Base-by-base conservation (phyloP, 2,329 filamentous ascomycete species). In the Drechslerella coelobrocha region DNA sequence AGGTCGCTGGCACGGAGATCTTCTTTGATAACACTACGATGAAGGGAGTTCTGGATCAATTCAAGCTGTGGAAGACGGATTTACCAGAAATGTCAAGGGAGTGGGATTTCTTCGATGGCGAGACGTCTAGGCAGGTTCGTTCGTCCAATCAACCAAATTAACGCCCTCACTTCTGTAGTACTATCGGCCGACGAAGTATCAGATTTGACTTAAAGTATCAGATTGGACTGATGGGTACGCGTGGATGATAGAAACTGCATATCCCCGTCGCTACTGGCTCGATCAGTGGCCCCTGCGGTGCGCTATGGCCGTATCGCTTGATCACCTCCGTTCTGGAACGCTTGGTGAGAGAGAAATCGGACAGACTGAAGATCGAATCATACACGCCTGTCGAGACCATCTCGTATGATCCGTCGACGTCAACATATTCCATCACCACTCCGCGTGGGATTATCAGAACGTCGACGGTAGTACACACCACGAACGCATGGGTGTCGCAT, bases 401-500 rank as follows among this genome's bases (percentile, higher is more conserved):
- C 53, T 80, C 79, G 3, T 69, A 78, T 47, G 83, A 81, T 1
- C 72, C 74, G 0, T 80, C 80, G 10, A 74, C 76, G 21, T 75
- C 68, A 24, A 80, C 77, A 1, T 84, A 83, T 73, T 75, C 77
- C 0, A 74, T 86, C 3, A 73, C 78, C 2, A 86, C 84, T 0
- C 57, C 73, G 0, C 78, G 81, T 5, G 84, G 84, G 1, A 72
- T 43, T 0, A 78, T 86, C 31, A 76, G 74, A 2, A 79, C 83
- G 6, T 78, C 78, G 0, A 81, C 86, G 56, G 78, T 88, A 1
- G 79, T 87, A 1, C 83, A 88, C 72, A 83, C 83, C 6, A 87
- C 84, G 0, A 87, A 88, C 71, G 84, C 79, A 3, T 83, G 83
- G 72, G 79, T 82, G 0, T 76, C 81, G 0, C 81, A 84, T 54